phyloP scores from a whole-genome alignment of 805 yeast species.

The Saitoella complicata region DNA sequence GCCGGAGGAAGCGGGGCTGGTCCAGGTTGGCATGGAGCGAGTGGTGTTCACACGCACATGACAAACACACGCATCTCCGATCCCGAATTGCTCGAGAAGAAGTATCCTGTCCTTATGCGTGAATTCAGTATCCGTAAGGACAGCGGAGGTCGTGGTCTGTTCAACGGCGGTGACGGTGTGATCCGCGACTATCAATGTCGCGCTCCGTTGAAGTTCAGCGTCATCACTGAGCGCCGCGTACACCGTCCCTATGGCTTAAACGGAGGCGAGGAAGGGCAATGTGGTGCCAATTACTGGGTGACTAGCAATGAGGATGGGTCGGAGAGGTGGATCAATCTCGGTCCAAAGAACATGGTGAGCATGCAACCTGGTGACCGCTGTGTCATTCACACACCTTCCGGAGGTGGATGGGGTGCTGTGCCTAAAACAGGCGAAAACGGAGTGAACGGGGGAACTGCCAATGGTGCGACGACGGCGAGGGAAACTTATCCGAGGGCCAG shows the following conservation, averaged over 20 bases:
- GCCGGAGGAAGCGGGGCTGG: slow-evolving; percentile 96
- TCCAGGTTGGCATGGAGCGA: slow-evolving; percentile 67
- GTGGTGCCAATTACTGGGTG: slow-evolving; percentile 46
- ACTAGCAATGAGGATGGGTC: slow-evolving; percentile 18
- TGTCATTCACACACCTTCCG: slow-evolving; percentile 64
- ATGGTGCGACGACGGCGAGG: too few relatives aligned
- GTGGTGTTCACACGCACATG: slow-evolving; percentile 85
- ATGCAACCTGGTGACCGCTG: slow-evolving; percentile 49
- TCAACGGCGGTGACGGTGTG: slow-evolving; percentile 73
- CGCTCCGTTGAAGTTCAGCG: slow-evolving; percentile 55
- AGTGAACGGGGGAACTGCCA: too few relatives aligned
- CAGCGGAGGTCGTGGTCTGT: slow-evolving; percentile 68
- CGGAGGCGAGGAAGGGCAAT: slow-evolving; percentile 63
- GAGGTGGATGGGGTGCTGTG: slow-evolving; percentile 55
- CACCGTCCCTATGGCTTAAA: slow-evolving; percentile 70
- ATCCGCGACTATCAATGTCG: slow-evolving; percentile 66
- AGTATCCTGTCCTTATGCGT: slow-evolving; percentile 67
- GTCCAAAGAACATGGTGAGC: slow-evolving; percentile 53
- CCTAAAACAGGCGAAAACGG: not conserved
- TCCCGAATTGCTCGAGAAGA: slow-evolving; percentile 70
- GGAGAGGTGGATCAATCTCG: slow-evolving; percentile 27
- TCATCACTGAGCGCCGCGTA: slow-evolving; percentile 72
- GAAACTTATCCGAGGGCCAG: too few relatives aligned
- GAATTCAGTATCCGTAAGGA: slow-evolving; percentile 52
- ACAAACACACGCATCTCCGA: slow-evolving; percentile 89